Base-by-base conservation (phyloP, 2,329 filamentous ascomycete genomes). In the Ascochyta viciae-villosae region DNA sequence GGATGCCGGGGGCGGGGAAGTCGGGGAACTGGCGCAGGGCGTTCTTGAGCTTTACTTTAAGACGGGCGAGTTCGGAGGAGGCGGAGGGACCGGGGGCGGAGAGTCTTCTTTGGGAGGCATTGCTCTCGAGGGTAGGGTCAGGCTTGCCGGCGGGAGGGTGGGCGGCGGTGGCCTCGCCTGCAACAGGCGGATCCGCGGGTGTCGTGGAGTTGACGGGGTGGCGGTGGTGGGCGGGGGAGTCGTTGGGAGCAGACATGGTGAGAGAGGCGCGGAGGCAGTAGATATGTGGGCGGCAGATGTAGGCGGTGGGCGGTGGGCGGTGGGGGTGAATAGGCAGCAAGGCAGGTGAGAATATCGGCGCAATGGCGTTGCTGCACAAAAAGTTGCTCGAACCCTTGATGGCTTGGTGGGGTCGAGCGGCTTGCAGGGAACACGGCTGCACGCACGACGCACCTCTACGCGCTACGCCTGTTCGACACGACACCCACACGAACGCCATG, bases 1-100 rank as follows among this genome's bases (percentile, higher is more conserved):
- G 84, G 74, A 99, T 94, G 76, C 95, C 94, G 41, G 90, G 88
- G 64, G 89, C 88, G 57, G 94, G 94, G 81, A 97, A 98, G 83
- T 98, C 92, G 72, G 88, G 87, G 81, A 92, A 96, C 77, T 92
- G 88, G 78, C 91, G 90, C 67, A 98, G 86, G 57, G 89, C 86
- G 66, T 80, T 78, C 74, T 87, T 83, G 83, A 93, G 84, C 79
- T 76, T 89, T 80, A 84, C 79, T 77, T 85, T 85, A 84, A 88
- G 85, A 85, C 68, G 55, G 70, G 72, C 58, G 71, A 74, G 71
- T 85, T 87, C 82, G 76, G 76, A 54, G 76, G 76, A 54, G 76
- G 78, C 52, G 80, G 80, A 60, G 80, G 80, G 47, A 80, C 73
- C 57, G 80, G 80, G 39, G 80, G 80, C 57, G 80, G 80, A 46